These are phyloP conservation scores for Phytophthora gonapodyides DNA, from an alignment of 352 stramenopile genomes.

Conservation along the genomic window DNA sequence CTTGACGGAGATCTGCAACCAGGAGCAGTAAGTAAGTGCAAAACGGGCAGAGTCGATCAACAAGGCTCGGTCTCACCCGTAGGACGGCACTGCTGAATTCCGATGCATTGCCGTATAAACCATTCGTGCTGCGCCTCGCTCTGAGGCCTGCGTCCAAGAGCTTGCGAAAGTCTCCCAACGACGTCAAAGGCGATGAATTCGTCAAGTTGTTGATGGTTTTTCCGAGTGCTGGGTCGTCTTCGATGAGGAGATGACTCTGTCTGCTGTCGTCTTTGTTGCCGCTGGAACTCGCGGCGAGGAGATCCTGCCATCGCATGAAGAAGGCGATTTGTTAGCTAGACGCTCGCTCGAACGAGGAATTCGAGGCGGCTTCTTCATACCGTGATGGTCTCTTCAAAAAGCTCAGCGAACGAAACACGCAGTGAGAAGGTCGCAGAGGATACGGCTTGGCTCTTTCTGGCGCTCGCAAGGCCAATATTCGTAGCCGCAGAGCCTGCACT, in stretches of 20 bases:
- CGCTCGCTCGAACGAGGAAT: background rate
- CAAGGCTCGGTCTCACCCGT: conserved; percentile 26
- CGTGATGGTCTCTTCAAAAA: conserved; percentile 61
- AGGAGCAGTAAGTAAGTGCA: background rate
- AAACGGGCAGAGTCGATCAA: background rate
- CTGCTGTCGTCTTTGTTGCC: background rate
- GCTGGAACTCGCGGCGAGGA: conserved; percentile 21
- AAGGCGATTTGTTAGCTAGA: background rate
- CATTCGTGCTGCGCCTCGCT: conserved; percentile 33
- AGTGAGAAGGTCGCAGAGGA: conserved; percentile 38
- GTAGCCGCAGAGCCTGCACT: background rate
- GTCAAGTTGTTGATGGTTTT: conserved; percentile 43
- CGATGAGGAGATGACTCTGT: conserved; percentile 9
- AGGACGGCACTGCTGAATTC: conserved; percentile 59
- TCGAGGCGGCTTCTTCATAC: conserved; percentile 9
- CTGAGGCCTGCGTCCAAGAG: conserved; percentile 37
- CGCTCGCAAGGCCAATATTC: background rate
- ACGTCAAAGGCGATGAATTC: conserved; percentile 31
- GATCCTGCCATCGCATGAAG: conserved; percentile 26
- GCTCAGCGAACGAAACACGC: conserved; percentile 51
- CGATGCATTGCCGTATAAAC: conserved; percentile 44
- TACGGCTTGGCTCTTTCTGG: conserved; percentile 14
- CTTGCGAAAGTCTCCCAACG: conserved; percentile 25
- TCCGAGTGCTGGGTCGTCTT: conserved; percentile 24
- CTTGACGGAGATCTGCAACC: conserved; percentile 42